Evolutionary conservation across 176 grass and related monocot genomes (phyloP).

Genomic region (Pontederia paniculata): DNA sequence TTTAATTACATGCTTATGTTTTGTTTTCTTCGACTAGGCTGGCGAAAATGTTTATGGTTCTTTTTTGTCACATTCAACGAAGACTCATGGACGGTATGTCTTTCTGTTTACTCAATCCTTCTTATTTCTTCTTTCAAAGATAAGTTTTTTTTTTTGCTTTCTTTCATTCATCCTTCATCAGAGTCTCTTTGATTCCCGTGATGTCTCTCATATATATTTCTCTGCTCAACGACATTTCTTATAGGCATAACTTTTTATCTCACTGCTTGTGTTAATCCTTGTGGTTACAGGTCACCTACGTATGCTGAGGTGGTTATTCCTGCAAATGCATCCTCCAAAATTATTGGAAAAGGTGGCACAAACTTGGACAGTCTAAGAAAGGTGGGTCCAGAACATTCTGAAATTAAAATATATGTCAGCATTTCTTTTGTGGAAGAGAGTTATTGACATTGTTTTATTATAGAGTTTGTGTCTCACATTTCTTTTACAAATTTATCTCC

Average conservation of each 20-base stretch:
- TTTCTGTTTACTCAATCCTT: neutral
- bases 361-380: constrained; percentile 96
- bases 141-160: neutral
- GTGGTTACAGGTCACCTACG: constrained; percentile 23
- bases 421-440: neutral
- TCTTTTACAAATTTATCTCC: no score
- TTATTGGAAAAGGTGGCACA: constrained; percentile 85
- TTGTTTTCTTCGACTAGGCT: constrained; percentile 29
- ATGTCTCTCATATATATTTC: neutral
- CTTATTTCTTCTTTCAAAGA: neutral
- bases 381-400: constrained; percentile 36
- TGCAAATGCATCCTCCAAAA: constrained; percentile 56
- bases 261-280: constrained; percentile 20
- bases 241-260: neutral
- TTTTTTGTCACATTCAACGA: constrained; percentile 53
- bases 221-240: neutral
- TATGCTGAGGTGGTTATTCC: constrained; percentile 77
- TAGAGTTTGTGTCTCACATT: no score
- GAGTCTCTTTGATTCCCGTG: neutral
- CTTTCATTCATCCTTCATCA: no score
- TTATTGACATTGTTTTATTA: no score
- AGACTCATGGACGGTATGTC: constrained; percentile 56
- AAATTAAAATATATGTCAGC: neutral
- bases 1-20: neutral
- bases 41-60: constrained; percentile 42